These are phyloP conservation scores for Lojkania enalia DNA, from an alignment of 2,329 filamentous ascomycete species.

Conservation along the genomic window DNA sequence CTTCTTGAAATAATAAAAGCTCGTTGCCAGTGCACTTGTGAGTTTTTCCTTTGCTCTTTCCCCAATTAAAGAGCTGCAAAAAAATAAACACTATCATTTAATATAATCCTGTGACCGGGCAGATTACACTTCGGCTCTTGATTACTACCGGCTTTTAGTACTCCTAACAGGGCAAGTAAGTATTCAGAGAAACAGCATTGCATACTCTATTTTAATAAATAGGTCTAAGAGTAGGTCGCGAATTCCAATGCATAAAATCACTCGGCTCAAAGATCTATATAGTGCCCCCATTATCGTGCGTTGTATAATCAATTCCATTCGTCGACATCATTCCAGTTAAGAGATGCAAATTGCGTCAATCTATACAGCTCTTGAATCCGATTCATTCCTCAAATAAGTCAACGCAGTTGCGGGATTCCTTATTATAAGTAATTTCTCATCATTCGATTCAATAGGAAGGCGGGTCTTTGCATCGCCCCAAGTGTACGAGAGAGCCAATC, in stretches of 20 bases:
- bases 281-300: not conserved
- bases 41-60: too few species aligned
- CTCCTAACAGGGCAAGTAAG: not conserved
- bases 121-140: not conserved
- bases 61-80: too few species aligned
- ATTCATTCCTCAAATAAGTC: not conserved
- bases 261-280: not conserved
- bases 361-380: not conserved
- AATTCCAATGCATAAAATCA: not conserved
- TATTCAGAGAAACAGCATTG: not conserved
- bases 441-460: not conserved
- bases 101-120: not conserved
- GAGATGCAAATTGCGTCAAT: not conserved
- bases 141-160: not conserved
- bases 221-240: not conserved
- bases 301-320: not conserved
- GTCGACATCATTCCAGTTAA: not conserved
- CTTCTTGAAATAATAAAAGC: too few species aligned
- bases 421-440: not conserved
- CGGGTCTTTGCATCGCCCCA: not conserved
- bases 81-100: too few species aligned
- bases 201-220: conserved; percentile 1
- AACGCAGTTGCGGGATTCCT: not conserved
- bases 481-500: not conserved
- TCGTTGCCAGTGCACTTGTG: too few species aligned